These are phyloP conservation scores for Coemansia sp. DNA, from an alignment of 192 early-diverging fungal species.

Conservation along the genomic window DNA sequence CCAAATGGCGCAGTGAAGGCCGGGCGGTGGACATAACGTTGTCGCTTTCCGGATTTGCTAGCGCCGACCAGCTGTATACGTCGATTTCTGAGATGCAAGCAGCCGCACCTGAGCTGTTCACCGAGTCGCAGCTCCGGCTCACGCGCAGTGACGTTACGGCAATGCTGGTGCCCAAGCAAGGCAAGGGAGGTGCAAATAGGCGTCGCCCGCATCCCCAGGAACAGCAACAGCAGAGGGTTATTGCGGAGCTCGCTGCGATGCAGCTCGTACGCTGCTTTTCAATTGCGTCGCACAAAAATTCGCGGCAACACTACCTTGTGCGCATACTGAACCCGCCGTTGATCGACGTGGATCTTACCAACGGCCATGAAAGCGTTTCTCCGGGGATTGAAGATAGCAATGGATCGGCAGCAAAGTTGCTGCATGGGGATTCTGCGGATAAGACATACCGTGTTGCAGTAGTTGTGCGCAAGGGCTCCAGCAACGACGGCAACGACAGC, in stretches of 20 bases:
- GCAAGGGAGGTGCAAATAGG: not conserved
- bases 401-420: not conserved
- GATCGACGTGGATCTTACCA: not conserved
- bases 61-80: constrained; percentile 13
- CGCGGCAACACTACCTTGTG: constrained; percentile 31
- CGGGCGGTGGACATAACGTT: constrained; percentile 17
- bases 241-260: constrained; percentile 20
- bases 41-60: constrained; percentile 11
- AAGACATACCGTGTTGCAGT: constrained; percentile 24
- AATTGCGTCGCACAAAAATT: constrained; percentile 27
- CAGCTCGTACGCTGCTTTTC: constrained; percentile 44
- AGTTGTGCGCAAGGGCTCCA: constrained; percentile 22
- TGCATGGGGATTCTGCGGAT: constrained; percentile 1
- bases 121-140: constrained; percentile 16
- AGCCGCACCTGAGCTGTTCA: constrained; percentile 48
- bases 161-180: not conserved
- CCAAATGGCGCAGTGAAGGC: constrained; percentile 23
- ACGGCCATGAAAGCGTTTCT: not conserved
- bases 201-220: not conserved
- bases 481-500: not conserved
- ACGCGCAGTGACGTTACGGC: constrained; percentile 12
- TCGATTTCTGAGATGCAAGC: constrained; percentile 21
- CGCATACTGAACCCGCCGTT: constrained; percentile 43
- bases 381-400: not conserved
- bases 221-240: not conserved